Percentiles rank a stretch among this genome's conserved stretches.
These are phyloP conservation scores for Penicillium manginii DNA, from an alignment of 495 filamentous ascomycete genomes.

Conservation along the genomic window DNA sequence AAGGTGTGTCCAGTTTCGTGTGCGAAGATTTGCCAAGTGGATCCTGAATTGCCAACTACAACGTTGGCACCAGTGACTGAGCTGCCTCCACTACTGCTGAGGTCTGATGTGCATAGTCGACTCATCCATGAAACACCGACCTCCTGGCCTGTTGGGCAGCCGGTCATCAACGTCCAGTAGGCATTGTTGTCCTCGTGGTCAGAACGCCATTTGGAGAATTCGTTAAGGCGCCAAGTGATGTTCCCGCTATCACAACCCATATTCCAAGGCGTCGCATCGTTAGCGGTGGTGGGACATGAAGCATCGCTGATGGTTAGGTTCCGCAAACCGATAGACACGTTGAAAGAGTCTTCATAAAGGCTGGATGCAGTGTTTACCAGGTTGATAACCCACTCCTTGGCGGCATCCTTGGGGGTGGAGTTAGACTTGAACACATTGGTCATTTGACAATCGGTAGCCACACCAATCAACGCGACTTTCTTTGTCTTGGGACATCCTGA, in stretches of 20 bases:
- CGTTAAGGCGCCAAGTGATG: slow-evolving; percentile 80
- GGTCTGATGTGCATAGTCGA: slow-evolving; percentile 73
- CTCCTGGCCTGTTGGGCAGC: slow-evolving; percentile 80
- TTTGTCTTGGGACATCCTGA: slow-evolving; percentile 83
- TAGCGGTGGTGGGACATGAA: slow-evolving; percentile 67
- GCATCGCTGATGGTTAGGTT: slow-evolving; percentile 77
- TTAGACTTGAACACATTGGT: slow-evolving; percentile 65
- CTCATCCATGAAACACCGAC: slow-evolving; percentile 95
- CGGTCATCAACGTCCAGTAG: slow-evolving; percentile 92
- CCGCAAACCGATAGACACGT: slow-evolving; percentile 85
- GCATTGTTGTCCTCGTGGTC: slow-evolving; percentile 74
- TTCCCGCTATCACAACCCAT: slow-evolving; percentile 63
- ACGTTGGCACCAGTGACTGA: slow-evolving; percentile 86
- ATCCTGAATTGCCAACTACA: slow-evolving; percentile 73
- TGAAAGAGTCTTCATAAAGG: slow-evolving; percentile 88
- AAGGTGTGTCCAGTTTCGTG: slow-evolving; percentile 96
- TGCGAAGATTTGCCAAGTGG: slow-evolving; percentile 95
- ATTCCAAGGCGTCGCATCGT: slow-evolving; percentile 78
- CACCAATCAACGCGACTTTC: slow-evolving; percentile 87
- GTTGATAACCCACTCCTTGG: slow-evolving; percentile 73
- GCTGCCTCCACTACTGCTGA: slow-evolving; percentile 53
- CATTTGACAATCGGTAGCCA: slow-evolving; percentile 92
- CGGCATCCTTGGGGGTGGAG: slow-evolving; percentile 48
- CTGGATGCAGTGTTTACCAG: slow-evolving; percentile 85
- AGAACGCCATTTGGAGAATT: slow-evolving; percentile 89